Base-by-base conservation (phyloP, 352 stramenopile genomes). In the Phytophthora fragariae region DNA sequence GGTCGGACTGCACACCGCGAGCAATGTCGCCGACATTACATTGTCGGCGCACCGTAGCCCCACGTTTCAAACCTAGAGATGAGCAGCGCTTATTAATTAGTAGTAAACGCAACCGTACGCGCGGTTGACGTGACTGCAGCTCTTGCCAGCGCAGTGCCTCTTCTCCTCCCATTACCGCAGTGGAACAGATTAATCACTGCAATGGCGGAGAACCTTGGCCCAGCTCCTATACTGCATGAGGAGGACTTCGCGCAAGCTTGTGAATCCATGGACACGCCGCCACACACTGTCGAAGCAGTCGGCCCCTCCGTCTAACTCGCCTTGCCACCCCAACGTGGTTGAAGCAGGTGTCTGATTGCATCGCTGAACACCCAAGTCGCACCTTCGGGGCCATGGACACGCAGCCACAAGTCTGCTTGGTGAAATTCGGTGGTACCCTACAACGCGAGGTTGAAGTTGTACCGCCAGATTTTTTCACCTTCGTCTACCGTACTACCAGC, bases 401-500 rank as follows among this genome's bases (percentile, higher is more conserved):
- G 21, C 19, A n/a, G 19, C 21, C 19, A 27, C 19, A 9, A 56
- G 9, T n/a, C 49, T 29, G 49, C 17, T 21, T 52, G 15, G 44
- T 57, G 37, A 69, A 69, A 62, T 62, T 65, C 55, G 64, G 64
- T 59, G 62, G 62, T 62, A 65, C 54, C 54, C 46, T 53, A 60
- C 64, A 64, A 70, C 52, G 17, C 57, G 39, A 62, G 46, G 57
- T 68, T 73, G 65, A 72, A 61, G 21, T 61, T 57, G 44, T 52
- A 49, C 19, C 46, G 12, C 33, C 8, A 27, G 24, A 27, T 27
- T 39, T 39, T 39, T 39, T 11, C 35, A 41, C 9, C 35, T 41
- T 14, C 37, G 1, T 44, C 11, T 44, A 14, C 37, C 11, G 37
- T 14, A 44, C 14, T 31, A 31, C 37, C 1, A 15, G 2, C 11